Percentiles rank a stretch among this genome's conserved stretches.
phyloP scores from a whole-genome alignment of 345 rosid species.

The Populus nigra region DNA sequence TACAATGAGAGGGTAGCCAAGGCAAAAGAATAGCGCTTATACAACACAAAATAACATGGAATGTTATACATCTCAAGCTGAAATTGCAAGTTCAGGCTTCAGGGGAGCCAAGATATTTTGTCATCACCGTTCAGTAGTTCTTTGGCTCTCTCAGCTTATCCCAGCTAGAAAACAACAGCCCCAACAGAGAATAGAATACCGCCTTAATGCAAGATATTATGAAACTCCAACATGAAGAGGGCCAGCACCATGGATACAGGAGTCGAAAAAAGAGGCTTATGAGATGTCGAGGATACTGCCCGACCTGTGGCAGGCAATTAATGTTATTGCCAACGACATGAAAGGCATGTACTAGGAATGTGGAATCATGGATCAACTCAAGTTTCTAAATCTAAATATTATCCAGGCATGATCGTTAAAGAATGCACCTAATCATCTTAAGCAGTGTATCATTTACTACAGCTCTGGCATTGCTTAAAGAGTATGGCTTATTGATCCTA shows the following conservation, averaged over 20 bases:
- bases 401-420: neutral
- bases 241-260: conserved; percentile 99
- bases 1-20: neutral
- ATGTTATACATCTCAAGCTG: neutral
- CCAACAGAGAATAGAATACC: conserved; percentile 45
- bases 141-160: conserved; percentile 43
- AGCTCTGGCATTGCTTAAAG: neutral
- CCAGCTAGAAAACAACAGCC: conserved; percentile 55
- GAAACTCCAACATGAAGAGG: conserved; percentile 96
- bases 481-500: neutral
- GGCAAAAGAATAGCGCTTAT: neutral
- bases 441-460: neutral
- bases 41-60: neutral
- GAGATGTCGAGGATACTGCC: conserved; percentile 87
- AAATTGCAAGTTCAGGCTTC: neutral
- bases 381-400: neutral
- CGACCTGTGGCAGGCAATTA: conserved; percentile 59
- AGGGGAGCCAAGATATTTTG: neutral
- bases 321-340: neutral
- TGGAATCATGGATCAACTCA: neutral
- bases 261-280: conserved; percentile 90
- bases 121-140: conserved; percentile 21
- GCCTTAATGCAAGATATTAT: conserved; percentile 64
- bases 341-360: neutral
- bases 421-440: neutral